Conservation (phyloP, 192 early-diverging fungal species). For the Podila epigama region DNA sequence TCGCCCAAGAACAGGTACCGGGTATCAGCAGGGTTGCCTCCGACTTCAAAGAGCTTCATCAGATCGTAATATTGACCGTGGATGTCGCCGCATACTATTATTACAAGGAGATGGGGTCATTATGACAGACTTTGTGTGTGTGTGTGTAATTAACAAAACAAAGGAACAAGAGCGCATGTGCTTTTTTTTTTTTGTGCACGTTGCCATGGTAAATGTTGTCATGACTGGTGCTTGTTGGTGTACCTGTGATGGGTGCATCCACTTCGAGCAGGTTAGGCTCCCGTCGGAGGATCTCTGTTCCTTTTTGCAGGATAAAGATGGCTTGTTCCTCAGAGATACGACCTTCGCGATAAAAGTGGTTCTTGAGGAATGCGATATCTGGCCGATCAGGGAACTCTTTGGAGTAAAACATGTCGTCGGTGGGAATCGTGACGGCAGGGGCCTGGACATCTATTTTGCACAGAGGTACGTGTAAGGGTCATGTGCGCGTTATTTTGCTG, state of each 20-base stretch:
- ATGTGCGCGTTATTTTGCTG: background rate
- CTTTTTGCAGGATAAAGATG: conserved; percentile 83
- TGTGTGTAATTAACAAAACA: background rate
- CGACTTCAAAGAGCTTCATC: conserved; percentile 98
- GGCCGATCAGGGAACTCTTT: conserved; percentile 71
- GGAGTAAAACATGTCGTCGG: conserved; percentile 61
- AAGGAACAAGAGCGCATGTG: too few species aligned
- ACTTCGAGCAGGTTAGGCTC: conserved; percentile 90
- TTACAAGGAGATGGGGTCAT: background rate
- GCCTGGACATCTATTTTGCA: conserved; percentile 58
- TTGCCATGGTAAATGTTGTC: too few species aligned
- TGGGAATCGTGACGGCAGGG: conserved; percentile 56
- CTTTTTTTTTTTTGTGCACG: too few species aligned
- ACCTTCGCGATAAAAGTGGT: conserved; percentile 94
- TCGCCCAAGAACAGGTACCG: conserved; percentile 95
- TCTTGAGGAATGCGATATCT: conserved; percentile 83
- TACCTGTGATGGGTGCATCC: conserved; percentile 91
- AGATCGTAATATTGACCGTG: conserved; percentile 99
- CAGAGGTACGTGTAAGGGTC: too few species aligned
- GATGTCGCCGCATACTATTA: conserved; percentile 95
- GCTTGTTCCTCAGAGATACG: conserved; percentile 92
- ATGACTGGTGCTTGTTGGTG: too few species aligned
- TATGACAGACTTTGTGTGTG: background rate
- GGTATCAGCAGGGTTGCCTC: conserved; percentile 90
- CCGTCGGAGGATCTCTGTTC: conserved; percentile 78